Base-by-base conservation (phyloP, 306 rosid genomes). In the Quercus engelmannii region DNA sequence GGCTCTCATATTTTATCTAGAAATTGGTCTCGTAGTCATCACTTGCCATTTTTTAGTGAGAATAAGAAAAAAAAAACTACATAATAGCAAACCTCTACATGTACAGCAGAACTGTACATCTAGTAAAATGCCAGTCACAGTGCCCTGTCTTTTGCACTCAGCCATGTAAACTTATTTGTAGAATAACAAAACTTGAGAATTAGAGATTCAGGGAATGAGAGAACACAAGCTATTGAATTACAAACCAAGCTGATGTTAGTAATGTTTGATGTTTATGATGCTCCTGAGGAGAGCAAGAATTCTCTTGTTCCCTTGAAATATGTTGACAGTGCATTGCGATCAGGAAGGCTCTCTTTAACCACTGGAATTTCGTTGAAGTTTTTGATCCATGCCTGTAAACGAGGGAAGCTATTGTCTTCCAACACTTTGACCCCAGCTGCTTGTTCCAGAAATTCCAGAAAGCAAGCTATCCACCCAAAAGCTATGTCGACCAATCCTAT, bases 341-440 rank as follows among this genome's bases (percentile, higher is more conserved):
- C 83, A 25, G 81, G 88, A 62, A 79, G 83, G 79, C 21, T 68
- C 31, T 76, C 74, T 56, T 76, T 79, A 56, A 84, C 81, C 1
- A 17, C 73, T 4, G 79, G 86, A 74, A 83, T 46, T 5, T 78
- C 78, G 46, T 76, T 76, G 69, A 84, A 79, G 71, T 74, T 81
- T 19, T 70, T 46, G 10, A 75, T 67, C 85, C 82, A 82, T 15
- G 79, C 74, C 38, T 78, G 67, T 23, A 78, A 43, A 67, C 14
- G 77, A 49, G 82, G 86, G 46, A 78, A 74, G 5, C 46, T 64
- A 0, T 78, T 55, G 18, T 58, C 55, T 58, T 74, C 83, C 56
- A 83, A 1, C 12, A 78, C 28, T 76, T 79, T 25, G n/a, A 69
- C 73, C 51, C 58, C 76, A n/a, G 43, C 7, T 38, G 59, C 56